Base-by-base conservation (phyloP, 768 basidiomycete species). In the Trichaptum fuscoviolaceum region DNA sequence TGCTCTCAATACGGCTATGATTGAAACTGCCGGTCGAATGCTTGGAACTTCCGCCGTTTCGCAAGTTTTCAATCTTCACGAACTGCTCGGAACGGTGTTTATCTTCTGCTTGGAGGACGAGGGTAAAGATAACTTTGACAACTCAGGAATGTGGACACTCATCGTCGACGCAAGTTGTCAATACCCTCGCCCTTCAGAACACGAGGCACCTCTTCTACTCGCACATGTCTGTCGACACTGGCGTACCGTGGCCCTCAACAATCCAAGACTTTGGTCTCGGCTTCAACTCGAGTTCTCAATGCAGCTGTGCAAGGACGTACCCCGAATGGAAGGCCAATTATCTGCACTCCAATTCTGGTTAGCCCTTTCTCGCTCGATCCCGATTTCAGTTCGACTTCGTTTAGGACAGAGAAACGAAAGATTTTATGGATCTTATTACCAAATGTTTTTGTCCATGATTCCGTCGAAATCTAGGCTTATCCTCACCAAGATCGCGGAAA, bases 141-240 rank as follows among this genome's bases (percentile, higher is more conserved):
- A 30, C 30, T 30, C 8, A 8, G 30, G 30, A 8, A 30, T 3
- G 30, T 30, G 30, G 30, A 30, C 30, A n/a, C n/a, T n/a, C n/a
- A n/a, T n/a, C n/a, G n/a, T 30, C 30, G 30, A 30, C 30, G 30
- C 4, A 30, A 30, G 42, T 12, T 5, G 42, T 4, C 5, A 15
- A 20, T 52, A 52, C 42, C 10, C 42, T 3, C 42, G 10, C 20
- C 42, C 20, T 20, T 52, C 42, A 12, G 42, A 20, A 52, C 5
- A 52, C 58, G 79, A 77, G 59, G 73, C 77, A 2, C 85, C 87
- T 0, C 73, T 84, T 23, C 66, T 75, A 20, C 74, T 87, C 63
- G 80, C 84, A 0, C 74, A 78, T 36, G 86, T 88, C 5, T 80
- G 77, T 73, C 78, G 75, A 24, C 81, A 79, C 65, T 89, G 87